Evolutionary conservation across 1,284 basidiomycete genomes (phyloP).

Genomic region (Acaromyces ingoldii): DNA sequence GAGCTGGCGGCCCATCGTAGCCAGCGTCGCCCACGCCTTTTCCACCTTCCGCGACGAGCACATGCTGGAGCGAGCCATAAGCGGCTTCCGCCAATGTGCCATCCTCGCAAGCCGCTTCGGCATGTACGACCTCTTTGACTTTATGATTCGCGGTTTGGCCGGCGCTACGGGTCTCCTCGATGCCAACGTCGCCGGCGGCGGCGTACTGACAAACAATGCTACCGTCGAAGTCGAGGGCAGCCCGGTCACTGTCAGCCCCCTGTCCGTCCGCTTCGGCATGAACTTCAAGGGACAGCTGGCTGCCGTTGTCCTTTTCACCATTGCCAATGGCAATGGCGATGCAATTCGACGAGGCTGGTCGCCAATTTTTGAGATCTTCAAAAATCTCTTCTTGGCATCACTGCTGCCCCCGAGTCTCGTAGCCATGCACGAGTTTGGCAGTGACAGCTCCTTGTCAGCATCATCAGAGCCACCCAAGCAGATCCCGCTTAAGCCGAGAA

Average conservation of each 20-base stretch:
- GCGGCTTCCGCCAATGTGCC: slow-evolving; percentile 92
- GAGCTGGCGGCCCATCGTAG: slow-evolving; percentile 85
- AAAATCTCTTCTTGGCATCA: slow-evolving; percentile 89
- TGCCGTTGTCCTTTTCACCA: slow-evolving; percentile 94
- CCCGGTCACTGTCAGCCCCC: slow-evolving; percentile 77
- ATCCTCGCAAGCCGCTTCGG: slow-evolving; percentile 82
- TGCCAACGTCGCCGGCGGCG: slow-evolving; percentile 13
- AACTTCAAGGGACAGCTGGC: slow-evolving; percentile 95
- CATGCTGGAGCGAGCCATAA: slow-evolving; percentile 86
- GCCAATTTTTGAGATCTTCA: slow-evolving; percentile 91
- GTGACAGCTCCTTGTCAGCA: not conserved
- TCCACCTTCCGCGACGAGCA: slow-evolving; percentile 95
- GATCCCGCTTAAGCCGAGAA: slow-evolving; percentile 59
- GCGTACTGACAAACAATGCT: slow-evolving; percentile 65
- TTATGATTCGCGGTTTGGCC: slow-evolving; percentile 77
- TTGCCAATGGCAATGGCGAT: slow-evolving; percentile 94
- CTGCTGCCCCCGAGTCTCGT: slow-evolving; percentile 73
- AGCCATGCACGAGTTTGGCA: slow-evolving; percentile 89
- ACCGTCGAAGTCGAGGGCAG: slow-evolving; percentile 89
- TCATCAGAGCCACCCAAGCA: slow-evolving; percentile 18
- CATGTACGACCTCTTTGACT: slow-evolving; percentile 93
- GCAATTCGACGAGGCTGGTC: slow-evolving; percentile 89
- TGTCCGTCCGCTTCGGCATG: slow-evolving; percentile 89
- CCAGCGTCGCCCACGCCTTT: slow-evolving; percentile 61
- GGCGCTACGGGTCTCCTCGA: slow-evolving; percentile 38